Evolutionary conservation across 2,329 filamentous ascomycete species (phyloP).

Genomic region (Lecanicillium sp.): DNA sequence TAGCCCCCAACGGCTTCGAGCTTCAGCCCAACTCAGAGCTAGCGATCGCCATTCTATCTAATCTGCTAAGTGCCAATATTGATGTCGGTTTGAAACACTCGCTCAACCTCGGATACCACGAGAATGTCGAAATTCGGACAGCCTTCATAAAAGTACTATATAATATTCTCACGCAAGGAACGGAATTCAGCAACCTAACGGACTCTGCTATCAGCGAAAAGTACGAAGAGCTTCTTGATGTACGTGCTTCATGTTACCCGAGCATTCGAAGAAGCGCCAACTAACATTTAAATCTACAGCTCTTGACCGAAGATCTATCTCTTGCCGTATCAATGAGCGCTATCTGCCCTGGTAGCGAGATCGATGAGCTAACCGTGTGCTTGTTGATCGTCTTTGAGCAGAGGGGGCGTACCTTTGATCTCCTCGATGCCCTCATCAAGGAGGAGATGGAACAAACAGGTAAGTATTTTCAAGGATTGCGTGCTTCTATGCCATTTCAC

Average conservation of each 20-base stretch:
- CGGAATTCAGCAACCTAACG: slow-evolving; percentile 61
- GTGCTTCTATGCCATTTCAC: neutral
- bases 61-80: slow-evolving; percentile 62
- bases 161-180: slow-evolving; percentile 64
- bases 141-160: slow-evolving; percentile 64
- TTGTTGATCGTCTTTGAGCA: slow-evolving; percentile 64
- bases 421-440: slow-evolving; percentile 59
- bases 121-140: slow-evolving; percentile 61
- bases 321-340: slow-evolving; percentile 57
- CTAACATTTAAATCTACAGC: slow-evolving; percentile 23
- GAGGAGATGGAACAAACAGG: slow-evolving; percentile 62
- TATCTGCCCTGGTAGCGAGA: slow-evolving; percentile 59
- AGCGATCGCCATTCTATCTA: slow-evolving; percentile 60
- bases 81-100: slow-evolving; percentile 65
- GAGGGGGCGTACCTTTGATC: slow-evolving; percentile 52
- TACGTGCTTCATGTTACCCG: slow-evolving; percentile 19
- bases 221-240: slow-evolving; percentile 57
- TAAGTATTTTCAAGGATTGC: too few relatives aligned
- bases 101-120: slow-evolving; percentile 62
- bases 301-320: slow-evolving; percentile 55
- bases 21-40: slow-evolving; percentile 50
- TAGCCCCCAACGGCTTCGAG: slow-evolving; percentile 38
- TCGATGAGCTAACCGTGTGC: slow-evolving; percentile 61
- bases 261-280: slow-evolving; percentile 6
- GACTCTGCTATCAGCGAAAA: slow-evolving; percentile 62